Conservation (phyloP, 2,329 filamentous ascomycete genomes). For the Metarhizium robertsii region DNA sequence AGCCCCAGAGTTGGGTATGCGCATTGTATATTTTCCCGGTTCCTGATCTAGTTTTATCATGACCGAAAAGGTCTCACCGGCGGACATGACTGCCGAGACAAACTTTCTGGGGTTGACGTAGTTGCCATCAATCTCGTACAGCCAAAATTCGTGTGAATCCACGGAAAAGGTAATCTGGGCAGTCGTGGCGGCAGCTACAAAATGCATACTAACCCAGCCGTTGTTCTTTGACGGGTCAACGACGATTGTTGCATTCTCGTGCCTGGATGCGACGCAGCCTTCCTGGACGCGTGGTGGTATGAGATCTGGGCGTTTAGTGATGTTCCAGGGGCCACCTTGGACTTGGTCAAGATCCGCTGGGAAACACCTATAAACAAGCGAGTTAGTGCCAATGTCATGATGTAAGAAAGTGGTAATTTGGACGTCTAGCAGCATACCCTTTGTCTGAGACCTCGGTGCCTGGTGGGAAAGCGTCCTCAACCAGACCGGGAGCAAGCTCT, state of each 20-base stretch:
- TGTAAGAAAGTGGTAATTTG: neutral
- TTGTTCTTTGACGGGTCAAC: neutral
- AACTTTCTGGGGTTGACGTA: conserved; percentile 26
- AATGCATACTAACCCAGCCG: conserved; percentile 3
- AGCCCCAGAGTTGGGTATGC: neutral
- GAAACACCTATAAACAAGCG: neutral
- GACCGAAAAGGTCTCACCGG: conserved; percentile 29
- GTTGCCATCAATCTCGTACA: conserved; percentile 32
- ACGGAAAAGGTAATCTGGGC: conserved; percentile 20
- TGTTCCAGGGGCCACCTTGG: conserved; percentile 1
- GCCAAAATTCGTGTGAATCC: conserved; percentile 31
- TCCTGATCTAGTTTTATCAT: conserved; percentile 29
- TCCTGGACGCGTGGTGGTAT: neutral
- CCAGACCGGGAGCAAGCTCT: neutral
- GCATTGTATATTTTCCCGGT: neutral
- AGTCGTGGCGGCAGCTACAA: conserved; percentile 5
- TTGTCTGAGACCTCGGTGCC: conserved; percentile 1
- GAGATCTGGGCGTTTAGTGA: neutral
- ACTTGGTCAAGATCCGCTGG: neutral
- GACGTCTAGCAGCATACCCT: neutral
- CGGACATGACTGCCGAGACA: conserved; percentile 14
- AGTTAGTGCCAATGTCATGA: neutral
- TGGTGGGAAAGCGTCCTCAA: neutral
- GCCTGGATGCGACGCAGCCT: neutral
- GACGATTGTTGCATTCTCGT: neutral